Evolutionary conservation across 768 basidiomycete genomes (phyloP).

Genomic region (Amanita pseudoporphyria): DNA sequence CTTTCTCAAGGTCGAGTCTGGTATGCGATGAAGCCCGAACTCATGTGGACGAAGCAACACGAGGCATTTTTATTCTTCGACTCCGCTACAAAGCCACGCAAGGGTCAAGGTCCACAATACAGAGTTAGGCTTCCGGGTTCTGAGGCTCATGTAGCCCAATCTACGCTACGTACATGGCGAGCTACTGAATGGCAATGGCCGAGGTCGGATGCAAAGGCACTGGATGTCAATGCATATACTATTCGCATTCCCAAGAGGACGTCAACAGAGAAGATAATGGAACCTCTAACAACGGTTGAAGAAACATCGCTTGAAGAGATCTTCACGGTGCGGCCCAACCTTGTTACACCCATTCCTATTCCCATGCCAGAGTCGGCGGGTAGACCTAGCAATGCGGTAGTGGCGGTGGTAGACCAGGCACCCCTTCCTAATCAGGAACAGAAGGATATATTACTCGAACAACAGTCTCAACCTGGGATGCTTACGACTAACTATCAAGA

Average conservation of each 20-base stretch:
- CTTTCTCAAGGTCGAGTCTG: conserved; percentile 41
- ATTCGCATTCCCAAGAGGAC: conserved; percentile 44
- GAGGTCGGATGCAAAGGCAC: conserved; percentile 12
- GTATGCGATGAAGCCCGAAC: conserved; percentile 71
- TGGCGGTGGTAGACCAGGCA: background rate
- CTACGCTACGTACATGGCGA: conserved; percentile 8
- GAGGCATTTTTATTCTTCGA: conserved; percentile 69
- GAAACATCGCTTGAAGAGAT: conserved; percentile 43
- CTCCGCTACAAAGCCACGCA: conserved; percentile 44
- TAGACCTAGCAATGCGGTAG: conserved; percentile 7
- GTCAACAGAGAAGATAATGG: conserved; percentile 26
- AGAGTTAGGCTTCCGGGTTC: conserved; percentile 58
- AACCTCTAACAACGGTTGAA: conserved; percentile 17
- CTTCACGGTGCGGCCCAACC: conserved; percentile 46
- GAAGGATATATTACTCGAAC: conserved; percentile 17
- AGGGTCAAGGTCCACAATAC: conserved; percentile 41
- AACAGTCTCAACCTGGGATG: conserved; percentile 31
- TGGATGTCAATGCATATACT: conserved; percentile 34
- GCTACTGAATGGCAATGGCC: background rate
- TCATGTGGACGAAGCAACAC: conserved; percentile 76
- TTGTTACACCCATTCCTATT: conserved; percentile 28
- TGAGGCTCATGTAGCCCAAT: conserved; percentile 32
- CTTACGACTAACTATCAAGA: conserved; percentile 24
- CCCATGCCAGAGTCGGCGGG: conserved; percentile 17
- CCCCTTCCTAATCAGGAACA: background rate